phyloP scores from a whole-genome alignment of 2,329 filamentous ascomycete species.

The Aspergillus candidus region DNA sequence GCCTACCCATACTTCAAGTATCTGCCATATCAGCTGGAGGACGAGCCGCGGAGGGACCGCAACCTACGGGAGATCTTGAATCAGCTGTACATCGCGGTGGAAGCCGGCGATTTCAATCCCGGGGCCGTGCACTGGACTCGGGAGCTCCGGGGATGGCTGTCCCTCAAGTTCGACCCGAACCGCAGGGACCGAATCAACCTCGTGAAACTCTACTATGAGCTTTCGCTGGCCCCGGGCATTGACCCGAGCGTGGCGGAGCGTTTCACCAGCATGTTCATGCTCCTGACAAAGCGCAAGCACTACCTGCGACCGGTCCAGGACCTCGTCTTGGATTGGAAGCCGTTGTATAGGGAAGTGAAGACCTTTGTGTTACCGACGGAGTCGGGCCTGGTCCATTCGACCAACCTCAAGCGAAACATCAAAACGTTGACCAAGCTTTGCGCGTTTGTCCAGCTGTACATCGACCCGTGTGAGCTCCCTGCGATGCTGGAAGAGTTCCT shows the following conservation, averaged over 20 bases:
- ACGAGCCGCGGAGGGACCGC: slow-evolving; percentile 67
- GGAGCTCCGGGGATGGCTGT: slow-evolving; percentile 90
- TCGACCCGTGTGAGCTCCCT: slow-evolving; percentile 79
- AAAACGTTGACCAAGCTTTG: slow-evolving; percentile 80
- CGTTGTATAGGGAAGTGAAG: slow-evolving; percentile 89
- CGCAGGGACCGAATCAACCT: slow-evolving; percentile 75
- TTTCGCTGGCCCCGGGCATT: slow-evolving; percentile 81
- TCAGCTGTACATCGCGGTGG: slow-evolving; percentile 85
- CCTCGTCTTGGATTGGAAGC: slow-evolving; percentile 85
- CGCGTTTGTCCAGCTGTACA: slow-evolving; percentile 84
- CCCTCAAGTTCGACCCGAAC: slow-evolving; percentile 94
- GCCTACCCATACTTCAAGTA: slow-evolving; percentile 91
- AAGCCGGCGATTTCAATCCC: slow-evolving; percentile 87
- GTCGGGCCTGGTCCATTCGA: slow-evolving; percentile 57
- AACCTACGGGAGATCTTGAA: slow-evolving; percentile 84
- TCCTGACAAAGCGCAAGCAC: slow-evolving; percentile 92
- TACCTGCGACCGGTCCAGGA: slow-evolving; percentile 89
- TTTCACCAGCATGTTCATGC: slow-evolving; percentile 94
- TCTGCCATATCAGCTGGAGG: slow-evolving; percentile 83
- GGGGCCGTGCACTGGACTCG: slow-evolving; percentile 95
- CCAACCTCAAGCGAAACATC: slow-evolving; percentile 59
- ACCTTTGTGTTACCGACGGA: slow-evolving; percentile 82
- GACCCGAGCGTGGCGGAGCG: slow-evolving; percentile 76
- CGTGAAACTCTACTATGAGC: slow-evolving; percentile 88
- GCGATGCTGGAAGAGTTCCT: slow-evolving; percentile 75